Evolutionary conservation across 78 protist genomes (phyloP).

Genomic region (Dictyostelium brefeldianum): DNA sequence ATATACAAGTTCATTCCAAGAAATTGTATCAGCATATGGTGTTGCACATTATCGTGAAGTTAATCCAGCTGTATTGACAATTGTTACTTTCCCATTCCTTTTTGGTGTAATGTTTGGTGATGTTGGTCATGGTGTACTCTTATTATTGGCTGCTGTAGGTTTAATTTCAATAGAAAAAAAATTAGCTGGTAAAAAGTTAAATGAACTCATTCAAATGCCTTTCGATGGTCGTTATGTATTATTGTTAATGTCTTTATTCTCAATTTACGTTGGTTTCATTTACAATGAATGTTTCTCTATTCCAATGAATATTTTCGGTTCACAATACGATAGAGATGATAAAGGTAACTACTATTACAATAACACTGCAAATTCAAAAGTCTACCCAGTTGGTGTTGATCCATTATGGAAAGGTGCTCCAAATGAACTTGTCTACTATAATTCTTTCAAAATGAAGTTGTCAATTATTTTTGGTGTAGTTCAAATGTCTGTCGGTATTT

Average conservation of each 20-base stretch:
- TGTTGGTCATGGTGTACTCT: constrained; percentile 98
- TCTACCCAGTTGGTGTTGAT: constrained; percentile 96
- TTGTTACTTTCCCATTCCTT: constrained; percentile 99
- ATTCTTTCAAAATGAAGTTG: constrained; percentile 99
- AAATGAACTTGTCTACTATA: constrained; percentile 95
- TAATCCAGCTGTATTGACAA: constrained; percentile 91
- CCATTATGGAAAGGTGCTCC: constrained; percentile 87
- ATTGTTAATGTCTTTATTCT: constrained; percentile 98
- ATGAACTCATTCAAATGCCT: constrained; percentile 92
- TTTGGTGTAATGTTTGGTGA: constrained; percentile 99
- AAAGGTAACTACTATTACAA: neutral
- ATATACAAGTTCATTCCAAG: constrained; percentile 92
- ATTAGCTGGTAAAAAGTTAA: constrained; percentile 55
- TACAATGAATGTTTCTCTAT: constrained; percentile 97
- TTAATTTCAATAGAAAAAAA: constrained; percentile 91
- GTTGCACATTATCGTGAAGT: constrained; percentile 96
- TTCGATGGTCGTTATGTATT: constrained; percentile 98
- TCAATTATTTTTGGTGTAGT: constrained; percentile 98
- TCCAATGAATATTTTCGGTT: constrained; percentile 72
- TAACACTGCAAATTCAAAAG: neutral
- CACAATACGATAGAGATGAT: neutral
- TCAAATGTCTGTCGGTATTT: constrained; percentile 97
- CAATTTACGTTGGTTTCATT: constrained; percentile 97
- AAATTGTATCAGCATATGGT: constrained; percentile 98
- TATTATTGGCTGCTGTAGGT: constrained; percentile 84